Conservation (phyloP, 345 rosid genomes). For the Lepidium africanum region DNA sequence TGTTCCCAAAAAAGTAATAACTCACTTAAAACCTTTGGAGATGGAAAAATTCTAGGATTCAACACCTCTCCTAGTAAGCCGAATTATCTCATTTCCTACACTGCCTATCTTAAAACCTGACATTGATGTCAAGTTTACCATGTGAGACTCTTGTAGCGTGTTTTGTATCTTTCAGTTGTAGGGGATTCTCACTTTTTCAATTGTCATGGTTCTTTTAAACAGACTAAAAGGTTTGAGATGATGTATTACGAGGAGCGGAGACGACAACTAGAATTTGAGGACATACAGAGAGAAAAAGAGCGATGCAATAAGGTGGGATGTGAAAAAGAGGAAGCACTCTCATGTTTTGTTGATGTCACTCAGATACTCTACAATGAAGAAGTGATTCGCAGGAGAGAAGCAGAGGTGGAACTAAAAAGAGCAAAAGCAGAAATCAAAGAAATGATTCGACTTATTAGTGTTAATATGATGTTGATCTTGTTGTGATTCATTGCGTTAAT, state of each 20-base stretch:
- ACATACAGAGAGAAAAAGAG: constrained; percentile 24
- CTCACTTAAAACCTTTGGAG: background rate
- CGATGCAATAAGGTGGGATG: background rate
- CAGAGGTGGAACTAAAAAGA: constrained; percentile 17
- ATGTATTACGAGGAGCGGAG: constrained; percentile 29
- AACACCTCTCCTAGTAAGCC: too few species aligned
- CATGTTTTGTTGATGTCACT: constrained; percentile 24
- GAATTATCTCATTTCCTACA: too few species aligned
- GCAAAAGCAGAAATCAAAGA: constrained; percentile 21
- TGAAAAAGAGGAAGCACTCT: constrained; percentile 28
- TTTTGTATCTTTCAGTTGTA: too few species aligned
- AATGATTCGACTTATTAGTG: too few species aligned
- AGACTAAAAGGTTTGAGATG: constrained; percentile 7
- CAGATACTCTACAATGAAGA: constrained; percentile 24
- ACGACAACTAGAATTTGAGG: constrained; percentile 22
- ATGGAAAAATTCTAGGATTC: background rate
- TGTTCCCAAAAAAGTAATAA: too few species aligned
- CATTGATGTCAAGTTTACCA: too few species aligned
- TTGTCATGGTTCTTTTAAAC: background rate
- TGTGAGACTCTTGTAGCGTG: too few species aligned
- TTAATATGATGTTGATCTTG: too few species aligned
- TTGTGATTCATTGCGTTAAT: too few species aligned
- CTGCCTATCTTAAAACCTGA: too few species aligned
- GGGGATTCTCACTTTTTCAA: background rate
- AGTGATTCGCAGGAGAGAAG: constrained; percentile 14